Percentiles rank a stretch among this genome's conserved stretches.
Conservation (phyloP, 140 eudicot species). For the Stevia rebaudiana region DNA sequence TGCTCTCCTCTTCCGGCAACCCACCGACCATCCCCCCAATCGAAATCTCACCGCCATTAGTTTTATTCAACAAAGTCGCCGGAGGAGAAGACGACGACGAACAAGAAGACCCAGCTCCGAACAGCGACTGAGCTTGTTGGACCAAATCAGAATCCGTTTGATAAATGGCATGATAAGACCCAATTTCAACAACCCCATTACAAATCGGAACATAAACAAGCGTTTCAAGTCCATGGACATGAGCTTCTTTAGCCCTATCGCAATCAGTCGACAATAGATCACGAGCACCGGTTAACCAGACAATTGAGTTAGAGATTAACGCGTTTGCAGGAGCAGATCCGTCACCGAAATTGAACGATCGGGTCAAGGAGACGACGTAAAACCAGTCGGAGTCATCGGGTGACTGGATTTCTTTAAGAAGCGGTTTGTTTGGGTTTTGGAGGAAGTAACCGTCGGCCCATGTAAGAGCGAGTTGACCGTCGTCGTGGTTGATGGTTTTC, state of each 20-base stretch:
- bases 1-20: slow-evolving; percentile 22
- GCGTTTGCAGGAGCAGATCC: slow-evolving; percentile 45
- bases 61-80: neutral
- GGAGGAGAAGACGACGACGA: slow-evolving; percentile 11
- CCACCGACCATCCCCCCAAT: too few species aligned
- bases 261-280: slow-evolving; percentile 38
- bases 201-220: slow-evolving; percentile 48
- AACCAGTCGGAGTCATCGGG: slow-evolving; percentile 62
- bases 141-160: slow-evolving; percentile 33
- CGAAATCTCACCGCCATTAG: neutral
- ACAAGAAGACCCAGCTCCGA: slow-evolving; percentile 26
- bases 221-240: slow-evolving; percentile 62
- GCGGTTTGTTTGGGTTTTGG: slow-evolving; percentile 2
- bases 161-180: slow-evolving; percentile 36
- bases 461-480: neutral
- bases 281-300: slow-evolving; percentile 52
- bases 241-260: slow-evolving; percentile 65
- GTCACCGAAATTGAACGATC: slow-evolving; percentile 43
- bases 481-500: neutral
- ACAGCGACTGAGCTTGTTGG: slow-evolving; percentile 36
- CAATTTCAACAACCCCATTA: slow-evolving; percentile 74
- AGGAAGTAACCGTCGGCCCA: slow-evolving; percentile 5
- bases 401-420: neutral
- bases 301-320: slow-evolving; percentile 24
- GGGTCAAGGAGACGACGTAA: slow-evolving; percentile 48